Evolutionary conservation across 768 basidiomycete species (phyloP), one percentile per base, ranked within the genome.

Genomic region (Lactarius vividus): DNA sequence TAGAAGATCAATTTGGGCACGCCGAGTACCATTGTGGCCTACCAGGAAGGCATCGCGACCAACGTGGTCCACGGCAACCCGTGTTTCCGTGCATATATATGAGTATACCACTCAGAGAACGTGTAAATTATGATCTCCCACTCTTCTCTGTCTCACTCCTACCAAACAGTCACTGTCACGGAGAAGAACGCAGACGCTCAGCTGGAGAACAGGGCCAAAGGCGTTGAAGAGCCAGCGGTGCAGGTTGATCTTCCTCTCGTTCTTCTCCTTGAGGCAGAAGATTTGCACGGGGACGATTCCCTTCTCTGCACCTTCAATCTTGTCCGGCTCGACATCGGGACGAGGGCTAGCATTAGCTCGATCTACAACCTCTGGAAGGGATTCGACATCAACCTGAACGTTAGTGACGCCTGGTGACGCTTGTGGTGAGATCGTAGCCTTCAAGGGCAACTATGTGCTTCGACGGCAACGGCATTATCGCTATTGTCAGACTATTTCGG

Each of bases 291-390:
- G n/a, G n/a, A n/a, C n/a, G n/a, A n/a, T n/a, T n/a, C n/a, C n/a
- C n/a, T n/a, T n/a, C n/a, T n/a, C n/a, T n/a, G n/a, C n/a, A n/a
- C n/a, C n/a, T n/a, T n/a, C n/a, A n/a, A n/a, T n/a, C n/a, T n/a
- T n/a, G n/a, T n/a, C n/a, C n/a, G n/a, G n/a, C n/a, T 97, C 35
- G 95, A 96, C 71, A 95, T 96, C 49, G 88, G 88, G 20, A 89
- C 88, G 0, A 87, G 87, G 83, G 93, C 94, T 0, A 92, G 91
- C 4, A 88, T 92, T 11, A 94, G 89, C 61, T 86, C 85, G 13
- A 92, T 96, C 66, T 96, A 96, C 75, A 92, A 94, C 72, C 79
- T 96, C 3, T 96, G 94, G 94, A 96, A 96, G 76, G 91, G 92
- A 8, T 96, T 96, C 70, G 92, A 94, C 72, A 89, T 93, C 75